Evolutionary conservation across 2,329 filamentous ascomycete genomes (phyloP).

Genomic region (Balansia obtecta): DNA sequence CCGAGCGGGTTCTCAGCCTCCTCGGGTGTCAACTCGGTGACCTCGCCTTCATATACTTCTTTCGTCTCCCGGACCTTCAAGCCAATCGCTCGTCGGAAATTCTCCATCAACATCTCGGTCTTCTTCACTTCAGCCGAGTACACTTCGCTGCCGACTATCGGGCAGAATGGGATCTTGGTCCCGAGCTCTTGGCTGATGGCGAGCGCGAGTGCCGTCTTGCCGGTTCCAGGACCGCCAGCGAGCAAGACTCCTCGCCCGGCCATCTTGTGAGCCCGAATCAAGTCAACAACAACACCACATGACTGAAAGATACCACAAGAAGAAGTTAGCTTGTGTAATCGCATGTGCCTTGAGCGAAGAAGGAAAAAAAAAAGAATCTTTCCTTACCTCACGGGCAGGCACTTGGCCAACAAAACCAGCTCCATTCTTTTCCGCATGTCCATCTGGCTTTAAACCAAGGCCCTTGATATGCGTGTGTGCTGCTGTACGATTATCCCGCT

Average conservation of each 20-base stretch:
- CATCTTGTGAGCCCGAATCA: slow-evolving; percentile 96
- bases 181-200: slow-evolving; percentile 95
- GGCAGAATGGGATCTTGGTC: slow-evolving; percentile 96
- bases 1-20: slow-evolving; percentile 96
- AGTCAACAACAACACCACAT: slow-evolving; percentile 87
- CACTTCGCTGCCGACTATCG: slow-evolving; percentile 94
- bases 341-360: slow-evolving; percentile 6
- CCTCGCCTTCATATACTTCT: slow-evolving; percentile 97
- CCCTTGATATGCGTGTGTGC: slow-evolving; percentile 98
- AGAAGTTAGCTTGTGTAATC: slow-evolving; percentile 6
- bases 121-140: slow-evolving; percentile 99
- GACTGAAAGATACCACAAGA: slow-evolving; percentile 41
- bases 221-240: slow-evolving; percentile 87
- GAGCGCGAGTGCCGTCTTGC: slow-evolving; percentile 91
- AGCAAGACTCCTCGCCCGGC: slow-evolving; percentile 86
- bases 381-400: slow-evolving; percentile 69
- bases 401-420: slow-evolving; percentile 85
- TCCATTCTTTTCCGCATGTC: slow-evolving; percentile 65
- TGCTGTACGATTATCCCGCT: slow-evolving; percentile 90
- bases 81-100: slow-evolving; percentile 92
- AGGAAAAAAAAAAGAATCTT: neutral
- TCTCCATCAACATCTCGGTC: slow-evolving; percentile 98
- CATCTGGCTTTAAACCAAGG: slow-evolving; percentile 75
- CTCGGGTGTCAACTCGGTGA: slow-evolving; percentile 93
- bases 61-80: slow-evolving; percentile 97